phyloP scores from a whole-genome alignment of 768 basidiomycete genomes.

The Mycena pura region DNA sequence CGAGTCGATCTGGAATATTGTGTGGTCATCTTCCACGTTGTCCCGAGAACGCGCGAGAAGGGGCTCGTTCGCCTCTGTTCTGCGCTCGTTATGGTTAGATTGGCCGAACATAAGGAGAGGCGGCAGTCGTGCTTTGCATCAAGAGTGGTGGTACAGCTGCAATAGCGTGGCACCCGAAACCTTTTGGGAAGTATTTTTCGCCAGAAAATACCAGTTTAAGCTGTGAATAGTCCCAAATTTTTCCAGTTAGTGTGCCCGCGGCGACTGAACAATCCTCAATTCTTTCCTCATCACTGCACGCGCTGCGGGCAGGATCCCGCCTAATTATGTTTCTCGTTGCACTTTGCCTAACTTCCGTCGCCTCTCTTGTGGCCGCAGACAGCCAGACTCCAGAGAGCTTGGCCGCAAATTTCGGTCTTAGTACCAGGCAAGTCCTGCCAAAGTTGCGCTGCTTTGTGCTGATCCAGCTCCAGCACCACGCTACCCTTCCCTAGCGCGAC shows the following conservation, averaged over 20 bases:
- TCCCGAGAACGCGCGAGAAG: slow-evolving; percentile 57
- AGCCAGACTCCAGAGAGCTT: slow-evolving; percentile 13
- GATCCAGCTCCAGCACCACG: slow-evolving; percentile 65
- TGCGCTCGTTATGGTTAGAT: slow-evolving; percentile 10
- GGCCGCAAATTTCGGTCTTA: slow-evolving; percentile 20
- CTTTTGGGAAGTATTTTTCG: no score
- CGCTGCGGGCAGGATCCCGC: slow-evolving; percentile 6
- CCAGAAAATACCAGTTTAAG: no score
- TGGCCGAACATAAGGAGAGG: slow-evolving; percentile 23
- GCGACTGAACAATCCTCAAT: no score
- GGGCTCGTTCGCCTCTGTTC: slow-evolving; percentile 59
- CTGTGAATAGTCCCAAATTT: background rate
- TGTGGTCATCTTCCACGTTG: slow-evolving; percentile 42
- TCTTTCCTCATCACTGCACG: background rate
- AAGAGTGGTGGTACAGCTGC: background rate
- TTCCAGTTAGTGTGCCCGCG: background rate
- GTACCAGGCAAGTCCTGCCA: slow-evolving; percentile 35
- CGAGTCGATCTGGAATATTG: slow-evolving; percentile 63
- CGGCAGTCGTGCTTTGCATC: background rate
- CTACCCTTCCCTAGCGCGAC: slow-evolving; percentile 73
- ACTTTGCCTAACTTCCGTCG: background rate
- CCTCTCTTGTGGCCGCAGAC: slow-evolving; percentile 19
- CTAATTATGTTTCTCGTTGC: background rate
- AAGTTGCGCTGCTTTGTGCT: slow-evolving; percentile 56
- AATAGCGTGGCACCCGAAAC: background rate